Base-by-base conservation (phyloP, 306 rosid genomes). In the Gastrolobium bilobum region DNA sequence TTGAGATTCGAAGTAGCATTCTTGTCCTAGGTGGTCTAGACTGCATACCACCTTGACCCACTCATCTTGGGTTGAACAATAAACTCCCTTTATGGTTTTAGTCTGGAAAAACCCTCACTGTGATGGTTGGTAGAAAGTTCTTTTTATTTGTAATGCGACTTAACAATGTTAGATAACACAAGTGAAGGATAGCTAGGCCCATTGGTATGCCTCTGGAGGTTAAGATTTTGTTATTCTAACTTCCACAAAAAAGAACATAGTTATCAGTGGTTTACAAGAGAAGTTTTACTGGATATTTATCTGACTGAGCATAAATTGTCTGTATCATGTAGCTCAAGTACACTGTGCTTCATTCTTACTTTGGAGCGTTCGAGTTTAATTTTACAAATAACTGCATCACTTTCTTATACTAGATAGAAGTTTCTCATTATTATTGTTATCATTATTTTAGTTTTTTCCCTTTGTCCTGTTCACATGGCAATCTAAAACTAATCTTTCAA, bases 311-410 rank as follows among this genome's bases (percentile, higher is more conserved):
- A 1, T n/a, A 44, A 53, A 63, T 7, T 53, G 68, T 70, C 69
- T 71, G 54, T 56, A n/a, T 50, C 30, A 26, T 57, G 5, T 72
- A 3, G 73, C 68, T 33, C 60, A 30, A 30, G 50, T 42, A 26
- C 69, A 56, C 8, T 37, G 13, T 75, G 50, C 30, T 52, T 51
- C 7, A 48, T 71, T 68, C 68, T 44, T 40, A 48, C 26, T 66
- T 73, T 14, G 7, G 11, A 69, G 35, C 8, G 10, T 47, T 54
- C 33, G 37, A 54, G 20, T 40, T 71, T 11, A 50, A 47, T 61
- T 83, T 84, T 70, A 69, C 40, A 14, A 11, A 67, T 35, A 61
- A 46, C 72, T 78, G 52, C 37, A 68, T 35, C 10, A 26, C 40
- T 37, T n/a, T 54, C 65, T 30, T 46, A 13, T 10, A 9, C 80